phyloP scores from a whole-genome alignment of 2,329 filamentous ascomycete species.

The Colletotrichum horii region DNA sequence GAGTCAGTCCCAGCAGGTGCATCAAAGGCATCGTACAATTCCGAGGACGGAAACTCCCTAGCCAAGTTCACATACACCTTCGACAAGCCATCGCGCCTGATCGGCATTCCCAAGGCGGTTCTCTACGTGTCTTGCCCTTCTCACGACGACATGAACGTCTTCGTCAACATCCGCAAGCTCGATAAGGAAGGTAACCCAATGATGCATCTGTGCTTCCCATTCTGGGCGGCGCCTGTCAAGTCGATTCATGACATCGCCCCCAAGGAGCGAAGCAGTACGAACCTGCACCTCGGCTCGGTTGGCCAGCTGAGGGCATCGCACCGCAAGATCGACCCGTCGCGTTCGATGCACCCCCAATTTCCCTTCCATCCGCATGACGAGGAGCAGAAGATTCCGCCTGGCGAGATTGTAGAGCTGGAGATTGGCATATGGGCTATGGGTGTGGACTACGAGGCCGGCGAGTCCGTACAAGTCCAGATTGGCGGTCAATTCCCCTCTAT shows the following conservation, averaged over 20 bases:
- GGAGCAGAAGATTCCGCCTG: constrained; percentile 43
- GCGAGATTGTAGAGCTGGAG: constrained; percentile 47
- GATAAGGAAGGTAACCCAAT: constrained; percentile 45
- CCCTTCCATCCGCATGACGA: constrained; percentile 41
- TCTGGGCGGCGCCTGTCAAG: constrained; percentile 28
- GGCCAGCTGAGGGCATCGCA: constrained; percentile 51
- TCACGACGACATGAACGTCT: constrained; percentile 49
- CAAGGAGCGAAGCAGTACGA: constrained; percentile 42
- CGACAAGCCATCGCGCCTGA: constrained; percentile 38
- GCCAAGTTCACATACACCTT: constrained; percentile 46
- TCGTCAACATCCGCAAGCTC: constrained; percentile 47
- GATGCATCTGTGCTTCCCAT: constrained; percentile 48
- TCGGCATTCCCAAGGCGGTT: constrained; percentile 50
- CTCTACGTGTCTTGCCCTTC: constrained; percentile 49
- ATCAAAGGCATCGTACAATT: constrained; percentile 33
- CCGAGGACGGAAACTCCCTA: constrained; percentile 29
- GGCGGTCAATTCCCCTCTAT: constrained; percentile 37
- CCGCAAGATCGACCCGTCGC: constrained; percentile 37
- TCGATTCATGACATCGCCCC: constrained; percentile 31
- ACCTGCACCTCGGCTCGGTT: constrained; percentile 44
- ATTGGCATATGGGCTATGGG: constrained; percentile 54
- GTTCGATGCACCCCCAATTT: constrained; percentile 34
- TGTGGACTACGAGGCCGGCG: constrained; percentile 47
- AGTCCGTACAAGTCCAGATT: constrained; percentile 32
- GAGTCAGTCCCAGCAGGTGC: background rate